These are phyloP conservation scores for Trametes sanguinea DNA, from an alignment of 768 basidiomycete genomes.

Conservation along the genomic window DNA sequence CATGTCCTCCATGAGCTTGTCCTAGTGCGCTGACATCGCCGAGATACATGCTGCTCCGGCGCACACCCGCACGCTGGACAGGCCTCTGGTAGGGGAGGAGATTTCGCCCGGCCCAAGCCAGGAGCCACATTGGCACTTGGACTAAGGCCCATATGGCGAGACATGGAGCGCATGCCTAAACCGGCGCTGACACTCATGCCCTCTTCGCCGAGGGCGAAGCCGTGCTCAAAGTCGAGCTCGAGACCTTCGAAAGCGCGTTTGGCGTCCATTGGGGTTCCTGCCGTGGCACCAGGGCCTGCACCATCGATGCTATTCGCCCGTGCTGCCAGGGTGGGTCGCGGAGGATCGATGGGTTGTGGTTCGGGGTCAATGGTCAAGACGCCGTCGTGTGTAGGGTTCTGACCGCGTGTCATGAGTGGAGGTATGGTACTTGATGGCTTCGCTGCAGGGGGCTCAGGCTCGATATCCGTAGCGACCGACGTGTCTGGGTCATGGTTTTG, in stretches of 20 bases:
- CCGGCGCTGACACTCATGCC: constrained; percentile 20
- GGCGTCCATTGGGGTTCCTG: constrained; percentile 5
- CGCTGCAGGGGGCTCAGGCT: not conserved
- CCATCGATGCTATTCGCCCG: constrained; percentile 30
- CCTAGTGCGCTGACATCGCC: constrained; percentile 45
- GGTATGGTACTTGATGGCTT: not conserved
- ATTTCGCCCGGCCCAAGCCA: constrained; percentile 2
- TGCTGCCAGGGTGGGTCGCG: constrained; percentile 29
- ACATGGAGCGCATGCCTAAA: constrained; percentile 6
- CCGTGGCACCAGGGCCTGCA: not conserved
- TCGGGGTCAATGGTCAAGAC: constrained; percentile 37
- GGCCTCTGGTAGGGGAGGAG: constrained; percentile 12
- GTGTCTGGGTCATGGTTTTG: not conserved
- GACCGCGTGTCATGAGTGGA: constrained; percentile 23
- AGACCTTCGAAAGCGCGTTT: constrained; percentile 27
- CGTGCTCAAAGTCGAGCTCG: constrained; percentile 28
- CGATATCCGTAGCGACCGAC: constrained; percentile 6
- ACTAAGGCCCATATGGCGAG: constrained; percentile 2
- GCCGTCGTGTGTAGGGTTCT: constrained; percentile 35
- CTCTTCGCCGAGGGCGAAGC: constrained; percentile 20
- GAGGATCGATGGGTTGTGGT: constrained; percentile 36
- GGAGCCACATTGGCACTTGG: not conserved
- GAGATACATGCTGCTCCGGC: constrained; percentile 23
- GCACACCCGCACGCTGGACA: not conserved
- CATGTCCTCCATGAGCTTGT: constrained; percentile 42